These are phyloP conservation scores for Ogataea philodendri DNA, from an alignment of 805 yeast genomes.

Conservation along the genomic window DNA sequence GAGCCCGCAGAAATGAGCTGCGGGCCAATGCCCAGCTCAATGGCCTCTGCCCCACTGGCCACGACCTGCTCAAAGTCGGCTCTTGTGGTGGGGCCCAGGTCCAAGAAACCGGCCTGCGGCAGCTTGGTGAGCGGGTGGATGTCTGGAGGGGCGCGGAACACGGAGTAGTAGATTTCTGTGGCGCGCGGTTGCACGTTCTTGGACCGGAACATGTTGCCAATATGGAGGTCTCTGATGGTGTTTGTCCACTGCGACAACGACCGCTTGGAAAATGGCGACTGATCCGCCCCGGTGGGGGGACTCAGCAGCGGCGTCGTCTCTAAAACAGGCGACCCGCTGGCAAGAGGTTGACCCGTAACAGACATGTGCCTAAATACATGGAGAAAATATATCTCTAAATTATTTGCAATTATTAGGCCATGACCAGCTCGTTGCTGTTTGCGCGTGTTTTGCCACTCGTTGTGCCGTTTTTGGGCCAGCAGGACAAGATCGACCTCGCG, in stretches of 20 bases:
- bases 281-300: not conserved
- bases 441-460: conserved; percentile 23
- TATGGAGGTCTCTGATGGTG: conserved; percentile 12
- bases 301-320: conserved; percentile 4
- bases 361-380: conserved; percentile 2
- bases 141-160: conserved; percentile 44
- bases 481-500: conserved; percentile 36
- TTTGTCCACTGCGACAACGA: conserved; percentile 20
- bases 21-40: conserved; percentile 47
- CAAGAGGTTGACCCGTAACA: conserved; percentile 5
- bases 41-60: conserved; percentile 42
- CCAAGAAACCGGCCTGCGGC: conserved; percentile 29
- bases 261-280: conserved; percentile 1
- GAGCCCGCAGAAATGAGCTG: conserved; percentile 60
- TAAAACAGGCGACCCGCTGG: conserved; percentile 1
- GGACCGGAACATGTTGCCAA: conserved; percentile 15
- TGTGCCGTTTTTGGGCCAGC: conserved; percentile 38
- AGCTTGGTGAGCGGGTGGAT: conserved; percentile 27
- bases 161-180: conserved; percentile 52
- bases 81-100: conserved; percentile 28
- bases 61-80: conserved; percentile 41
- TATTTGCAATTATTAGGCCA: not conserved
- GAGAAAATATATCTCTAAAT: not conserved
- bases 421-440: conserved; percentile 20
- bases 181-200: conserved; percentile 24